Evolutionary conservation across 352 stramenopile genomes (phyloP), one percentile per base, ranked within the genome.

Genomic region (Pythium vanterpoolii): DNA sequence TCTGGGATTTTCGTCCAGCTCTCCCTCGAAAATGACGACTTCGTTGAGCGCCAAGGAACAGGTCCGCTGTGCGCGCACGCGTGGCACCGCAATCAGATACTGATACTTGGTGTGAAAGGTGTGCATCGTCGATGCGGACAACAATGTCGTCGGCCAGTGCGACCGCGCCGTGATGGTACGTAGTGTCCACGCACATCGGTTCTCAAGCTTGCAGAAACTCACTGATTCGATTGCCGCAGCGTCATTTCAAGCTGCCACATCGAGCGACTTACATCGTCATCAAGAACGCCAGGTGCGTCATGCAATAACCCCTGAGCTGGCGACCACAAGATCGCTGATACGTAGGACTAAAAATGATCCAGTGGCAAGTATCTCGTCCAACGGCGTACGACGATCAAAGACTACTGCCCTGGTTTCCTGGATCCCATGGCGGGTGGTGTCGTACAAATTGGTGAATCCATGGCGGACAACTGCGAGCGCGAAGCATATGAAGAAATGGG

Each of bases 241-340:
- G 82, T 18, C 70, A 80, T 23, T 93, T 87, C 63, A 87, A 90
- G 34, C 68, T 93, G 36, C 84, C 84, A 11, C 82, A 92, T 42
- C 86, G 85, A n/a, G 83, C 87, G 18, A 89, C 83, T 21, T 96
- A 94, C 62, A 92, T 96, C 48, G 79, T 93, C 39, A 84, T 95
- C 58, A 89, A 88, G 58, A 92, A 90, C 42, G 78, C 74, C 16
- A 85, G 68, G 82, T 88, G 13, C 30, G 53, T 30, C 45, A 19
- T 28, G 50, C 3, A 42, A 21, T 27, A 4, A 27, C 39, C 6
- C 6, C 8, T 51, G 28, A 27, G 13, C 28, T 51, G 5, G 23
- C n/a, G 10, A 47, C 24, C 6, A 26, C n/a, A 14, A 39, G n/a
- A 27, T 55, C n/a, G 16, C 49, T n/a, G 11, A 43, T 4, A n/a